phyloP scores from a whole-genome alignment of 1,284 basidiomycete genomes.

The Puccinia polysora region DNA sequence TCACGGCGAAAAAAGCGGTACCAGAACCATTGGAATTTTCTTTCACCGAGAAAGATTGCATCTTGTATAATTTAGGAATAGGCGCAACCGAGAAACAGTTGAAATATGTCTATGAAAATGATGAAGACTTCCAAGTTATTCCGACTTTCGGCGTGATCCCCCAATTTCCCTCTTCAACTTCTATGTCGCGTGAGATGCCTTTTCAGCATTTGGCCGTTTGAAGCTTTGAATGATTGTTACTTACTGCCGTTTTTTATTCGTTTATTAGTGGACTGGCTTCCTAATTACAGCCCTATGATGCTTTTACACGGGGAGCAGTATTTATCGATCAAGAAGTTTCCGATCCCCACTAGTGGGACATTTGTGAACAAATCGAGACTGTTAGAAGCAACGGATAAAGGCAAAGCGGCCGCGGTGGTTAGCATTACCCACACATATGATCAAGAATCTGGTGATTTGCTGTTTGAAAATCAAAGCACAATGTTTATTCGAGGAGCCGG shows the following conservation, averaged over 20 bases:
- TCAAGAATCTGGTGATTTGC: conserved; percentile 68
- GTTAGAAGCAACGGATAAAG: conserved; percentile 75
- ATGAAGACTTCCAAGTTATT: conserved; percentile 77
- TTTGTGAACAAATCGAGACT: conserved; percentile 68
- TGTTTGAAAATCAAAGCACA: conserved; percentile 91
- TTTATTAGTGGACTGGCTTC: conserved; percentile 72
- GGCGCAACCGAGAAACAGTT: conserved; percentile 92
- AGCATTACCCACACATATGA: conserved; percentile 72
- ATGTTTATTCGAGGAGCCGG: conserved; percentile 89
- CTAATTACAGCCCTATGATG: conserved; percentile 92
- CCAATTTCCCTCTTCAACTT: conserved; percentile 70
- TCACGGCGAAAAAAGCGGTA: conserved; percentile 68
- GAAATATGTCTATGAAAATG: conserved; percentile 83
- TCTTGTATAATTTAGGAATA: conserved; percentile 91
- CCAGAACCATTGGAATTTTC: conserved; percentile 62
- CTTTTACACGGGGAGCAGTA: conserved; percentile 98
- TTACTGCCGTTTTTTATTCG: background rate
- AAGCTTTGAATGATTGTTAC: background rate
- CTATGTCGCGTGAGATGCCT: conserved; percentile 48
- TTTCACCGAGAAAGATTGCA: conserved; percentile 84
- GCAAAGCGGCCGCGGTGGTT: conserved; percentile 85
- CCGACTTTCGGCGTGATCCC: conserved; percentile 95
- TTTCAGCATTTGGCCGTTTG: background rate
- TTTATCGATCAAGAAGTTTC: conserved; percentile 70
- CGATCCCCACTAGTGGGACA: conserved; percentile 80